Evolutionary conservation across 1,139 yeast genomes (phyloP).

Genomic region (Kodamaea sp.): DNA sequence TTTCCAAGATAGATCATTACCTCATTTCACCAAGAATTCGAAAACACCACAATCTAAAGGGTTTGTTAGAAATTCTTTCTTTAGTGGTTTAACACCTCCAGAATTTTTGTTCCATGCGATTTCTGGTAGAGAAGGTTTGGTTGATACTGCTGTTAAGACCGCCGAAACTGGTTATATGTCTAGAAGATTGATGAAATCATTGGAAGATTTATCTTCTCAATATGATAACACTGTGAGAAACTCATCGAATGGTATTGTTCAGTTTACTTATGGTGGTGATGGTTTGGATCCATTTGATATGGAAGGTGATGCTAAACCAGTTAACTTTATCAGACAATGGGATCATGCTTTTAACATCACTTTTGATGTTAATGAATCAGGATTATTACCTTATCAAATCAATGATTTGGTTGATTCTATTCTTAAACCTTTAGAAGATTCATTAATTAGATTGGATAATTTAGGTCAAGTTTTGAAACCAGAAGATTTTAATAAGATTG

Average conservation of each 20-base stretch:
- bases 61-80: slow-evolving; percentile 94
- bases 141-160: slow-evolving; percentile 98
- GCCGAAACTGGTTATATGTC: slow-evolving; percentile 99
- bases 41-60: slow-evolving; percentile 98
- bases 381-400: slow-evolving; percentile 72
- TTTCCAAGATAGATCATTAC: slow-evolving; percentile 95
- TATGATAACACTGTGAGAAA: slow-evolving; percentile 95
- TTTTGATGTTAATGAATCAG: slow-evolving; percentile 49
- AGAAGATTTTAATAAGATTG: slow-evolving; percentile 43
- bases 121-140: slow-evolving; percentile 99
- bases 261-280: slow-evolving; percentile 97
- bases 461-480: slow-evolving; percentile 53
- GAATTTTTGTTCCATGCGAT: slow-evolving; percentile 98
- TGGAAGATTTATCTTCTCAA: slow-evolving; percentile 91
- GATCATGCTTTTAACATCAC: slow-evolving; percentile 81
- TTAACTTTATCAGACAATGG: slow-evolving; percentile 92
- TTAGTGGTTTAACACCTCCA: slow-evolving; percentile 89
- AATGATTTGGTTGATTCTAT: slow-evolving; percentile 51
- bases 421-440: slow-evolving; percentile 58
- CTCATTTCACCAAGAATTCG: slow-evolving; percentile 94
- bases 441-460: slow-evolving; percentile 66
- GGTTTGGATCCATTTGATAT: slow-evolving; percentile 97
- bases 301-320: slow-evolving; percentile 99
- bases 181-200: slow-evolving; percentile 95
- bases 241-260: slow-evolving; percentile 93